Evolutionary conservation across 371 early-diverging fungal genomes (phyloP).

Genomic region (Mucor racemosus): DNA sequence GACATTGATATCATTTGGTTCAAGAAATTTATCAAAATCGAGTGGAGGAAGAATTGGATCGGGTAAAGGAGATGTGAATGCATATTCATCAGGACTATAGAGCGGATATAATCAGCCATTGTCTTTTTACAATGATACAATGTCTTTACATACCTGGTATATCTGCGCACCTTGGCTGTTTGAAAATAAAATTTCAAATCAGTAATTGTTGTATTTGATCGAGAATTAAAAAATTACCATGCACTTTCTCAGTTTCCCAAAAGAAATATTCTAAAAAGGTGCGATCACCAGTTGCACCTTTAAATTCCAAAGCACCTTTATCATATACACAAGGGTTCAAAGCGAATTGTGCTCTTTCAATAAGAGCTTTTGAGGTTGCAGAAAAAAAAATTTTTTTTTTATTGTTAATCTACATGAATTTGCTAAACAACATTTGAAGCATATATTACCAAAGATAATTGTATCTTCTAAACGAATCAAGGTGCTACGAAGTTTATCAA

Average conservation of each 20-base stretch:
- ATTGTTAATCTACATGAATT: neutral
- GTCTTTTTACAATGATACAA: too few relatives aligned
- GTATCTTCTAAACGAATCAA: slow-evolving; percentile 93
- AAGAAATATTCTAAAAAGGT: slow-evolving; percentile 91
- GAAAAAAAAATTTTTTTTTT: neutral
- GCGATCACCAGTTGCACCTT: slow-evolving; percentile 58
- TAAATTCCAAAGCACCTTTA: slow-evolving; percentile 67
- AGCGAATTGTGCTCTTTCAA: slow-evolving; percentile 93
- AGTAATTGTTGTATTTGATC: neutral
- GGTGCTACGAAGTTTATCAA: slow-evolving; percentile 70
- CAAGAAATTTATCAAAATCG: slow-evolving; percentile 74
- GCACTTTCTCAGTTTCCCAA: slow-evolving; percentile 89
- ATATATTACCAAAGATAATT: slow-evolving; percentile 86
- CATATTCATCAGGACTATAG: slow-evolving; percentile 91
- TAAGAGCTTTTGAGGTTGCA: slow-evolving; percentile 64
- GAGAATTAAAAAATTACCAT: slow-evolving; percentile 62
- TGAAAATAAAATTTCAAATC: neutral
- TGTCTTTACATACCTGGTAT: slow-evolving; percentile 47
- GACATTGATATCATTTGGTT: slow-evolving; percentile 80
- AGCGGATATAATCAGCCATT: neutral
- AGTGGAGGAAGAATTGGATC: slow-evolving; percentile 86
- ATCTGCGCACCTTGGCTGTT: slow-evolving; percentile 87
- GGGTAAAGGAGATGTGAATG: slow-evolving; percentile 86
- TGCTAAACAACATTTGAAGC: neutral
- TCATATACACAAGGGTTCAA: slow-evolving; percentile 80